Evolutionary conservation across 805 yeast species (phyloP).

Genomic region (Kluyveromyces wickerhamii): DNA sequence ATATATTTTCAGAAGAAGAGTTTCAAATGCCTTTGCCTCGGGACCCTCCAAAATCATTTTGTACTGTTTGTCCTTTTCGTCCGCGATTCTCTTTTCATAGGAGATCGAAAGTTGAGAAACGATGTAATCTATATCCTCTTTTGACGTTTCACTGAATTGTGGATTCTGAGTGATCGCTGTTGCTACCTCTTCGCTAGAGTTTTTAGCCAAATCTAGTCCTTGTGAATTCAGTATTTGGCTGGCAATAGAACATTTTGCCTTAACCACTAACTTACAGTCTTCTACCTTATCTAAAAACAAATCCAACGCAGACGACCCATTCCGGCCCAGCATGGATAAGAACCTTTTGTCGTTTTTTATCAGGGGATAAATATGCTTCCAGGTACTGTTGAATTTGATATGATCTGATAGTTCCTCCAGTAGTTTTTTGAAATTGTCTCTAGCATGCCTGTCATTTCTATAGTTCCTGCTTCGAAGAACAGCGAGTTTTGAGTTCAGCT

Average conservation of each 20-base stretch:
- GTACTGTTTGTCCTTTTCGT: slow-evolving; percentile 22
- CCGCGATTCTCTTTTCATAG: slow-evolving; percentile 12
- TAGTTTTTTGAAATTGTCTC: slow-evolving; percentile 49
- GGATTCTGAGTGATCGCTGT: neutral
- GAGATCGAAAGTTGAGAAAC: too few relatives aligned
- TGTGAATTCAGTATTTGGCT: slow-evolving; percentile 37
- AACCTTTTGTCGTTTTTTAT: slow-evolving; percentile 53
- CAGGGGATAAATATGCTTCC: slow-evolving; percentile 46
- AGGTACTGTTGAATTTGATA: slow-evolving; percentile 45
- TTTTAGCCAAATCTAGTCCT: slow-evolving; percentile 12
- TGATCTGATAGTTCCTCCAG: slow-evolving; percentile 31
- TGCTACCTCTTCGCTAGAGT: slow-evolving; percentile 9
- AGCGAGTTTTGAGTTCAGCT: slow-evolving; percentile 18
- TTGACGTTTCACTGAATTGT: neutral
- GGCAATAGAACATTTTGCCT: slow-evolving; percentile 52
- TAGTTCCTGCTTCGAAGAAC: slow-evolving; percentile 35
- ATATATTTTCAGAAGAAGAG: slow-evolving; percentile 15
- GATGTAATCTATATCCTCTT: slow-evolving; percentile 1
- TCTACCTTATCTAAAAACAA: slow-evolving; percentile 68
- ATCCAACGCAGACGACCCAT: slow-evolving; percentile 73
- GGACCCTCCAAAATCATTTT: slow-evolving; percentile 10
- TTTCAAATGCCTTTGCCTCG: slow-evolving; percentile 1
- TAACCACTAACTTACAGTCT: slow-evolving; percentile 46
- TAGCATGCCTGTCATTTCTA: slow-evolving; percentile 53
- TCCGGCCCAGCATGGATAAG: slow-evolving; percentile 56